Conservation (phyloP, 192 early-diverging fungal genomes). For the Cetraspora pellucida region DNA sequence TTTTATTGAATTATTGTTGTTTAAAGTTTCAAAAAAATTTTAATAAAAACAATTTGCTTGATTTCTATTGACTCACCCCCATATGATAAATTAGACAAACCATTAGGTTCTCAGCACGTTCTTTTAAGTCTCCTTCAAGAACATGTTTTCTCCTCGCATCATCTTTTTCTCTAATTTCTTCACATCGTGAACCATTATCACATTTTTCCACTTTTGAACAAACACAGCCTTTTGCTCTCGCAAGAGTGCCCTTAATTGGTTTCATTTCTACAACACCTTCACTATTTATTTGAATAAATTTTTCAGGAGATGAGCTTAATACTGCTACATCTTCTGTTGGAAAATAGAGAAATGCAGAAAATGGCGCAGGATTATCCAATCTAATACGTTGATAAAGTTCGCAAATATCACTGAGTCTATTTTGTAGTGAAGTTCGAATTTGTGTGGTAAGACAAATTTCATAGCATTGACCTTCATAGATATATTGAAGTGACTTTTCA, state of each 20-base stretch:
- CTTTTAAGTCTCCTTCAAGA: slow-evolving; percentile 77
- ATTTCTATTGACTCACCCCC: no score
- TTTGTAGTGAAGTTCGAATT: slow-evolving; percentile 51
- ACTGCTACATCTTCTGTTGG: slow-evolving; percentile 37
- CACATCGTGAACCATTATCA: slow-evolving; percentile 38
- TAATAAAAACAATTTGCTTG: no score
- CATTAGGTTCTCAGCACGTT: slow-evolving; percentile 97
- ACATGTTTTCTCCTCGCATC: slow-evolving; percentile 45
- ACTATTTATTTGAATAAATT: slow-evolving; percentile 63
- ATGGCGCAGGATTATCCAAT: slow-evolving; percentile 82
- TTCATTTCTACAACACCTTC: slow-evolving; percentile 81
- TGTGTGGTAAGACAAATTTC: slow-evolving; percentile 93
- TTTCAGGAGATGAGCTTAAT: slow-evolving; percentile 69
- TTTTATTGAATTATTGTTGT: no score
- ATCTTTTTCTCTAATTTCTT: slow-evolving; percentile 37
- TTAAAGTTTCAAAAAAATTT: no score
- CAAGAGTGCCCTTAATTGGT: slow-evolving; percentile 91
- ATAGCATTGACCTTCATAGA: slow-evolving; percentile 89
- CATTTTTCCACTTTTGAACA: slow-evolving; percentile 45
- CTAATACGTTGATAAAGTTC: slow-evolving; percentile 71
- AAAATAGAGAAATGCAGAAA: slow-evolving; percentile 72
- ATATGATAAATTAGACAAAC: slow-evolving; percentile 39
- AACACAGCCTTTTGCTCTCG: slow-evolving; percentile 49
- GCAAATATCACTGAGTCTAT: slow-evolving; percentile 39
- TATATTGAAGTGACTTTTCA: slow-evolving; percentile 57